Conservation (phyloP, 2,329 filamentous ascomycete species). For the Tolypocladium ophioglossoides region DNA sequence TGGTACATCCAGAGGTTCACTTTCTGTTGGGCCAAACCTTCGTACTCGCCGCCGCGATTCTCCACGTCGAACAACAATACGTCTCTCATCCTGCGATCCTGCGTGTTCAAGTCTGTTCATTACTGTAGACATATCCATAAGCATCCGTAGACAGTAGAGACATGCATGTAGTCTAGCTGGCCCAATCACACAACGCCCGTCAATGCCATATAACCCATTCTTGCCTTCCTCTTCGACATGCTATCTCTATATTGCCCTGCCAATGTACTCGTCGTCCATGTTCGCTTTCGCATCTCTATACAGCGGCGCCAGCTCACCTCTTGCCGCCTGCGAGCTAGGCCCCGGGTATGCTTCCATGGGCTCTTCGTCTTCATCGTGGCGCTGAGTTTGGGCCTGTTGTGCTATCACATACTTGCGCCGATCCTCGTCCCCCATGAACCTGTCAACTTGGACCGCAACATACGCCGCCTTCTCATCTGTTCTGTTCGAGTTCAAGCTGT, state of each 20-base stretch:
- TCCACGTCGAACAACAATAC: too few relatives aligned
- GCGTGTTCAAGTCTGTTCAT: too few relatives aligned
- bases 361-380: background rate
- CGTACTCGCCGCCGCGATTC: too few relatives aligned
- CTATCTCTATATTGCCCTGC: background rate
- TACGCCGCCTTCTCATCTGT: conserved; percentile 33
- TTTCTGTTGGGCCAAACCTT: too few relatives aligned
- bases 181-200: background rate
- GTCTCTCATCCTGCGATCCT: too few relatives aligned
- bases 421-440: conserved; percentile 70
- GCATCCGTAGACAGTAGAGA: too few relatives aligned
- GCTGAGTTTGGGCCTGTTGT: conserved; percentile 40
- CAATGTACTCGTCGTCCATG: background rate
- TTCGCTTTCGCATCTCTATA: background rate
- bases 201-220: background rate
- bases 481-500: conserved; percentile 50
- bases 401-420: conserved; percentile 62
- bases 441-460: conserved; percentile 45
- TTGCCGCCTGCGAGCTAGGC: background rate
- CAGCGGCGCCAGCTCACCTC: background rate
- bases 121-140: too few relatives aligned
- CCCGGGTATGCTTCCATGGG: background rate
- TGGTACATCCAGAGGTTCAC: too few relatives aligned
- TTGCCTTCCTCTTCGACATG: background rate
- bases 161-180: too few relatives aligned